These are phyloP conservation scores for Colletotrichum theobromicola DNA, from an alignment of 2,329 filamentous ascomycete species.

Conservation along the genomic window DNA sequence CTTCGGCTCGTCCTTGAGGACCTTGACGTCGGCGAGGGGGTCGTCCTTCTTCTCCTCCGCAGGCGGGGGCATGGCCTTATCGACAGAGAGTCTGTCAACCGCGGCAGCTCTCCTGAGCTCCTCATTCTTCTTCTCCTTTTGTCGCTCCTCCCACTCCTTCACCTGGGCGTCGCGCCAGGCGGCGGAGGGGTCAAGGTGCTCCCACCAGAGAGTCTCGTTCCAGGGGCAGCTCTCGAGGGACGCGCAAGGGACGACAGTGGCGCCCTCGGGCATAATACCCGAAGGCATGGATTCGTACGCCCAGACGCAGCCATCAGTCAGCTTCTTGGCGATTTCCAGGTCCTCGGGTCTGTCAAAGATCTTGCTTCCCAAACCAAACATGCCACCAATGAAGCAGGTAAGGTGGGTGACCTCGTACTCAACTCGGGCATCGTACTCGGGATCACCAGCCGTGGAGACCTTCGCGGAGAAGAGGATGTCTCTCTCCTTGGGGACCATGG, in stretches of 20 bases:
- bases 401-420: constrained; percentile 69
- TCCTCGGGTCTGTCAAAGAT: constrained; percentile 65
- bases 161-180: constrained; percentile 48
- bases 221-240: constrained; percentile 54
- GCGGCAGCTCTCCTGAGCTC: constrained; percentile 24
- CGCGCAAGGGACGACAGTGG: constrained; percentile 54
- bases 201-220: constrained; percentile 56
- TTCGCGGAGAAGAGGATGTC: constrained; percentile 79
- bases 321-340: constrained; percentile 65
- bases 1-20: constrained; percentile 16
- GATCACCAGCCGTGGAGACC: constrained; percentile 51
- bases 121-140: constrained; percentile 36
- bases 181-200: constrained; percentile 51
- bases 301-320: constrained; percentile 75
- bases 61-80: background rate
- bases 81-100: background rate
- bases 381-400: constrained; percentile 73
- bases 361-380: constrained; percentile 70
- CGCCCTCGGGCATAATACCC: constrained; percentile 70
- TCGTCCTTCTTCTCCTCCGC: constrained; percentile 3
- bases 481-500: constrained; percentile 70
- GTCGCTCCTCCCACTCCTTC: constrained; percentile 48
- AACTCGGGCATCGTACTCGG: constrained; percentile 41
- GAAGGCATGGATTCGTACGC: constrained; percentile 65
- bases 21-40: constrained; percentile 2